phyloP scores from a whole-genome alignment of 2,329 filamentous ascomycete genomes.

The Calonectria fujianensis region DNA sequence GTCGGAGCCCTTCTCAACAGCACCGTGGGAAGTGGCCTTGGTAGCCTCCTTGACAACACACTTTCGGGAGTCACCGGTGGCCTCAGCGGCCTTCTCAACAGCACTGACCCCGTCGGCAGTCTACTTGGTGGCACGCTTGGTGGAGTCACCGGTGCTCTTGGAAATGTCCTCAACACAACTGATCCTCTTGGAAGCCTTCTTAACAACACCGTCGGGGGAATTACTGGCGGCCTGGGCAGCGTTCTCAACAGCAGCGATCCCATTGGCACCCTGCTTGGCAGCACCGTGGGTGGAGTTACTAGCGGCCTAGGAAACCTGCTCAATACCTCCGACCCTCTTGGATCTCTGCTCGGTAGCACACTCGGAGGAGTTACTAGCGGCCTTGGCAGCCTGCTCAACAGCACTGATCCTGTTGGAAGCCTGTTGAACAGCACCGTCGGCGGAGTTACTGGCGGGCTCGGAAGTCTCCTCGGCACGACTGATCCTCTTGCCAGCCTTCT shows the following conservation, averaged over 20 bases:
- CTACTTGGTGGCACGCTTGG: neutral
- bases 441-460: neutral
- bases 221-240: neutral
- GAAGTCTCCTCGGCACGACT: neutral
- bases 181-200: constrained; percentile 16
- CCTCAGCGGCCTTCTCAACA: neutral
- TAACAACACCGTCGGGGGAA: neutral
- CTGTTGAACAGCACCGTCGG: neutral
- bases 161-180: constrained; percentile 1
- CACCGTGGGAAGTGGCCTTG: neutral
- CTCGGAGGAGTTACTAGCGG: neutral
- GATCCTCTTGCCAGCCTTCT: neutral
- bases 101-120: neutral
- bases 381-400: neutral
- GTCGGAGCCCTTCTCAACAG: neutral
- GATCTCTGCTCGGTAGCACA: neutral
- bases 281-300: neutral
- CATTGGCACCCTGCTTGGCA: neutral
- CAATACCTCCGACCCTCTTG: constrained; percentile 1
- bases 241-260: constrained; percentile 2
- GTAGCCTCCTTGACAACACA: neutral
- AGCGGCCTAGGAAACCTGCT: neutral
- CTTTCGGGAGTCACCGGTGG: neutral
- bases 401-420: neutral
- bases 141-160: neutral